Percentiles rank a stretch among this genome's conserved stretches.
Conservation (phyloP, 441 rosid species). For the Pelargonium fulgidum region DNA sequence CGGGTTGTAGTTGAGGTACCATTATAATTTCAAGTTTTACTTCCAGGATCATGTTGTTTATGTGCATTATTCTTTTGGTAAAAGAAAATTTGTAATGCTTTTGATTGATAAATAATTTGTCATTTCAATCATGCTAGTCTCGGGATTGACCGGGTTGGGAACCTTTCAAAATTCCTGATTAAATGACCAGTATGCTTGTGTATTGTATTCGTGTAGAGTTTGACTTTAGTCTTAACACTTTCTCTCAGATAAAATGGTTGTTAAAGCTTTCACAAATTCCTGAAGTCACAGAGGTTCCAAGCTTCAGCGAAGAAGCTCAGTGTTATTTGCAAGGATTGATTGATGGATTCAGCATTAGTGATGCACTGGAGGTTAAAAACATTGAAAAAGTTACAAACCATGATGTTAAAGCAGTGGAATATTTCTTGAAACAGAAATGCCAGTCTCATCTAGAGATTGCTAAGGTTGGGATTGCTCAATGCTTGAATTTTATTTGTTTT, state of each 20-base stretch:
- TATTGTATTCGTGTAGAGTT: neutral
- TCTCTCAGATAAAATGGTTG: constrained; percentile 74
- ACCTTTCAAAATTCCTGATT: neutral
- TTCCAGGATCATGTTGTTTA: neutral
- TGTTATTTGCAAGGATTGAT: constrained; percentile 53
- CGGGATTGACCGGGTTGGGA: neutral
- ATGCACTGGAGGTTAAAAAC: constrained; percentile 71
- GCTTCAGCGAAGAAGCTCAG: constrained; percentile 60
- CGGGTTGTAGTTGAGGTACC: constrained; percentile 82
- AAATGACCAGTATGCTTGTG: no score
- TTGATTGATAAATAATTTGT: no score
- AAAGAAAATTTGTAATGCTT: neutral
- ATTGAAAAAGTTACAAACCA: constrained; percentile 88
- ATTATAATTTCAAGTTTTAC: neutral
- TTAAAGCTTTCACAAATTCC: constrained; percentile 74
- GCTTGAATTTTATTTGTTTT: neutral
- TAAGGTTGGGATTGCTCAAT: constrained; percentile 40
- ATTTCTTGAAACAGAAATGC: constrained; percentile 84
- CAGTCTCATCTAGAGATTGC: constrained; percentile 70
- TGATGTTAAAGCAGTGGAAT: constrained; percentile 95
- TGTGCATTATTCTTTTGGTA: neutral
- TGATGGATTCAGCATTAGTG: constrained; percentile 59
- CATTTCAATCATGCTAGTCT: neutral
- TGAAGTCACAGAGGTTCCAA: constrained; percentile 67
- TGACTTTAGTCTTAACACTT: neutral